Percentiles rank a stretch among this genome's conserved stretches.
These are phyloP conservation scores for Penicillium hordei DNA, from an alignment of 2,329 filamentous ascomycete species.

Conservation along the genomic window DNA sequence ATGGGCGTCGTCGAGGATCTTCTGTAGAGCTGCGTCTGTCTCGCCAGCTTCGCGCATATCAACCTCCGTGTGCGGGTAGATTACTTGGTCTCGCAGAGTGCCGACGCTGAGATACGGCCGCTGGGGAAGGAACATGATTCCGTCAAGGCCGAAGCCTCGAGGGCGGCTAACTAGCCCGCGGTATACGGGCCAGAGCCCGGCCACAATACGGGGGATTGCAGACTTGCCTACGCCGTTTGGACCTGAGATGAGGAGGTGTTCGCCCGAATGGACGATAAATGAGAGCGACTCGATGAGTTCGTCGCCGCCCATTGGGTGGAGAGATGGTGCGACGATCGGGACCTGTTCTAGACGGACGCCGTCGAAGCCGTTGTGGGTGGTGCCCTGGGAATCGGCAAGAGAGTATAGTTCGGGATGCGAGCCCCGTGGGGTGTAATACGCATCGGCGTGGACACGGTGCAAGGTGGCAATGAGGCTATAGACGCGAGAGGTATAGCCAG, in stretches of 20 bases:
- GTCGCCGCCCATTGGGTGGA: slow-evolving; percentile 89
- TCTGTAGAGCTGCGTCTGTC: slow-evolving; percentile 73
- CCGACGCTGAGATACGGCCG: slow-evolving; percentile 88
- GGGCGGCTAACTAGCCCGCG: slow-evolving; percentile 87
- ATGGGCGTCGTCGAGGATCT: slow-evolving; percentile 76
- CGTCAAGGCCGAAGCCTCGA: slow-evolving; percentile 75
- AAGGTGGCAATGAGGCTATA: slow-evolving; percentile 94
- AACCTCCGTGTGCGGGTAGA: slow-evolving; percentile 91
- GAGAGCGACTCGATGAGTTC: slow-evolving; percentile 86
- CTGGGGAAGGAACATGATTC: slow-evolving; percentile 98
- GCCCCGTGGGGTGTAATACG: slow-evolving; percentile 71
- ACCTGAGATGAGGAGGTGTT: slow-evolving; percentile 91
- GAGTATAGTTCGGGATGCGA: slow-evolving; percentile 79
- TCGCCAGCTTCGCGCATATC: slow-evolving; percentile 85
- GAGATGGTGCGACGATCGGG: slow-evolving; percentile 81
- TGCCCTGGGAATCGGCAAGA: slow-evolving; percentile 87
- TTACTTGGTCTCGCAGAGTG: slow-evolving; percentile 92
- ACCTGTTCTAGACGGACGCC: slow-evolving; percentile 92
- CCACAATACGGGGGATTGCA: slow-evolving; percentile 80
- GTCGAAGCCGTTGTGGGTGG: slow-evolving; percentile 90
- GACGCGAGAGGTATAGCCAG: slow-evolving; percentile 92
- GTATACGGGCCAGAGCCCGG: slow-evolving; percentile 94
- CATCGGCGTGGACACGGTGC: slow-evolving; percentile 86
- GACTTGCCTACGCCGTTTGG: slow-evolving; percentile 94
- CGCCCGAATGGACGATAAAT: slow-evolving; percentile 83